Base-by-base conservation (phyloP, 805 yeast species). In the Cephaloascus albidus region DNA sequence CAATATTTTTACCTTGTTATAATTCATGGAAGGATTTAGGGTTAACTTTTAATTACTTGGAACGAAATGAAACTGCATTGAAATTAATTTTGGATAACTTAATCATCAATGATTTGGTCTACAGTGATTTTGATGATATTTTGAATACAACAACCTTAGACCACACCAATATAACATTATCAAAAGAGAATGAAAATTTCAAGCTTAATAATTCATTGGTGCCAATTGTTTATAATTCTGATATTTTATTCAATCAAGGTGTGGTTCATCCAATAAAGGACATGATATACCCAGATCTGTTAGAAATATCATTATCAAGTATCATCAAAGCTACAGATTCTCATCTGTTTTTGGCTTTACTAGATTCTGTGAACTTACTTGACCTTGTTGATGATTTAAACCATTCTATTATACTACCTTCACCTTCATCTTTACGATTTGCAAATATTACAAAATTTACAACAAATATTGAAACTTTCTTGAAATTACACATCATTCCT, bases 201-300 rank as follows among this genome's bases (percentile, higher is more conserved):
- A 44, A 42, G 10, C 30, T 66, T 6, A 66, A 69, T 46, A 44
- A 51, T 26, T 58, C 68, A 1, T 35, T 40, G 10, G 30, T 73
- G 3, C 44, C 59, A 2, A 43, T 72, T 1, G 63, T 70, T 0
- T 47, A 68, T 38, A 69, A 74, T 42, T 58, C 75, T 1, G 96
- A 89, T 53, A 71, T 85, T 4, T 52, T 89, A 12, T 89, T 85
- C 54, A 78, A 75, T 45, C 82, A 84, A 54, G 97, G 97, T 1
- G 95, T 89, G 0, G 75, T 84, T 1, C 96, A 86, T 53, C 78
- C 89, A 1, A 62, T 84, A 10, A 61, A 70, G 30, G 56, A 68
- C 4, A 63, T 85, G 1, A 45, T 74, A 3, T 59, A 85, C 14
- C 95, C 96, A 0, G 54, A 60, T 0, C 56, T 61, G 18, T 55